Percentiles rank a stretch among this genome's conserved stretches.
Conservation (phyloP, 202 grass and related monocot genomes). For the Schoenoplectus triqueter region DNA sequence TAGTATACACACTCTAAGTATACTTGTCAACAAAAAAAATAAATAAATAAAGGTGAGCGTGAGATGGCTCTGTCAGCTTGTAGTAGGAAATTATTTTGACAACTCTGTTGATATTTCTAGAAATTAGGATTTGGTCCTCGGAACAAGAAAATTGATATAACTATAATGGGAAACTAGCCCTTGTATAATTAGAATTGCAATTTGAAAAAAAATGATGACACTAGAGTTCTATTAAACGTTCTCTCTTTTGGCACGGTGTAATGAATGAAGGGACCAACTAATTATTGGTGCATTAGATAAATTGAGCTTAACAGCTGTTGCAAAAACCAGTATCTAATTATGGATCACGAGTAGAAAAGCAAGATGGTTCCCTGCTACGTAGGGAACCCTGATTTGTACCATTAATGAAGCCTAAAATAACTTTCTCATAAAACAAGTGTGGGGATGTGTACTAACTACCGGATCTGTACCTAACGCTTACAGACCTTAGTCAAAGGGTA, state of each 20-base stretch:
- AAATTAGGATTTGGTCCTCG: slow-evolving; percentile 16
- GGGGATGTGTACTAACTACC: slow-evolving; percentile 14
- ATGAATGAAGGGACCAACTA: not conserved
- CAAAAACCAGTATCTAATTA: not conserved
- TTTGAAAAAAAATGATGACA: not conserved
- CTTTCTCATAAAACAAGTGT: slow-evolving; percentile 8
- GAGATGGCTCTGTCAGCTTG: slow-evolving; percentile 37
- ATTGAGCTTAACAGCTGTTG: not conserved
- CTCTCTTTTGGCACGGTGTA: slow-evolving; percentile 3
- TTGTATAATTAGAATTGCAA: not conserved
- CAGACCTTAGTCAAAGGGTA: slow-evolving; percentile 24
- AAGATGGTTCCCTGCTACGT: slow-evolving; percentile 15
- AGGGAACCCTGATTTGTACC: slow-evolving; percentile 13
- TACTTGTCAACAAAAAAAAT: slow-evolving; percentile 12
- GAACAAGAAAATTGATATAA: not conserved
- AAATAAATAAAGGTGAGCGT: slow-evolving; percentile 21
- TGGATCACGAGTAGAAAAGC: not conserved
- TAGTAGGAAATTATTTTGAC: not conserved
- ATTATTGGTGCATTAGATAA: too few relatives aligned
- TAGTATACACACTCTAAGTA: slow-evolving; percentile 32
- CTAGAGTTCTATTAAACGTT: not conserved
- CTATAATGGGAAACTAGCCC: not conserved
- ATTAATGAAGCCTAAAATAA: slow-evolving; percentile 15
- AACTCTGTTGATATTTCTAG: not conserved
- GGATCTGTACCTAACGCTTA: slow-evolving; percentile 21